Conservation (phyloP, 306 rosid genomes). For the Trifolium pratense region DNA sequence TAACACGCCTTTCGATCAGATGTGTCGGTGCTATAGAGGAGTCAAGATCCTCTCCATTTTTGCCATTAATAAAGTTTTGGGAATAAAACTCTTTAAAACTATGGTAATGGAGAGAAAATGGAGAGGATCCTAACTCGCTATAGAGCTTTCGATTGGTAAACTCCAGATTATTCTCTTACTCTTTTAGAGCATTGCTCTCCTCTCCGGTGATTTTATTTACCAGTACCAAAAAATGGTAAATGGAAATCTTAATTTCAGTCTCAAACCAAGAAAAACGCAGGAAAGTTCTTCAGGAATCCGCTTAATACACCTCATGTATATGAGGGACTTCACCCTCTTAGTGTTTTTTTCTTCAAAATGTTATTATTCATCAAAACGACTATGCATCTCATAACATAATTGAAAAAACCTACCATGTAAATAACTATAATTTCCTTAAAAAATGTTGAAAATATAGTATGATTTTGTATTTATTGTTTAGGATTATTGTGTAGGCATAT, state of each 20-base stretch:
- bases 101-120: no score
- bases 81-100: no score
- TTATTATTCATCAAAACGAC: not conserved
- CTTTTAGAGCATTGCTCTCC: not conserved
- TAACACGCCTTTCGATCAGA: no score
- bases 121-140: no score
- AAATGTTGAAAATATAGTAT: not conserved
- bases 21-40: no score
- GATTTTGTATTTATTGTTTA: not conserved
- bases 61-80: no score
- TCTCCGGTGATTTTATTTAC: constrained; percentile 8
- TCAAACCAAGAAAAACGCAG: not conserved
- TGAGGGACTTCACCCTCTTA: no score
- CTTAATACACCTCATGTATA: no score
- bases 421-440: constrained; percentile 23
- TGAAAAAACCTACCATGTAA: constrained; percentile 9
- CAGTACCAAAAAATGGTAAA: not conserved
- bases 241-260: constrained; percentile 10
- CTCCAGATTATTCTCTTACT: not conserved
- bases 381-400: not conserved
- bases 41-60: no score
- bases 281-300: no score
- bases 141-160: constrained; percentile 12
- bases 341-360: no score
- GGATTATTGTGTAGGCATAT: not conserved